Evolutionary conservation across 2,329 filamentous ascomycete species (phyloP), one percentile per base, ranked within the genome.

Genomic region (Verruconis gallopava): DNA sequence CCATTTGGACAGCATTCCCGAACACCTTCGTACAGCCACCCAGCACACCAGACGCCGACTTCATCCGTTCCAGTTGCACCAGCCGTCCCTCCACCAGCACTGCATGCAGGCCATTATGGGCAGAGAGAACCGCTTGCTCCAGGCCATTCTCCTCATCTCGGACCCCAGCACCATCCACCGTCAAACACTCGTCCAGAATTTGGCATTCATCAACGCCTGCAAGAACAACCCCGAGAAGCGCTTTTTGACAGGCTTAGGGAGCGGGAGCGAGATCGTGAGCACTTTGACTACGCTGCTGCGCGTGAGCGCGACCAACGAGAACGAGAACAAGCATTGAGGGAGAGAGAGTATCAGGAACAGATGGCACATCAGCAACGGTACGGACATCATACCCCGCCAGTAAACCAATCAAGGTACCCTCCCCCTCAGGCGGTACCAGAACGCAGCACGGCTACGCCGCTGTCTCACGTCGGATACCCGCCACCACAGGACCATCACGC

Each of bases 1-100:
- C 21, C 18, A 19, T 21, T 30, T 11, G 21, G 19, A 9, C 35
- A 21, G 14, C 41, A 43, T 14, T 43, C 41, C 9, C 34, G 41
- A n/a, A 39, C 36, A 19, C 21, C 34, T 5, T 43, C 41, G 3
- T 43, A 43, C 21, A 33, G 20, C 18, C 41, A 43, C n/a, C n/a
- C 25, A n/a, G 9, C 6, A n/a, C 25, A 30, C 25, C 25, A 9
- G n/a, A 30, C 25, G 25, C 25, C 25, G 25, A 9, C 25, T 30
- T 30, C 25, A 30, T 30, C 25, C n/a, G 25, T 30, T 30, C 25
- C 25, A 9, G n/a, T 30, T 9, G 25, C n/a, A n/a, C 25, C 6
- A n/a, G n/a, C 25, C 9, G n/a, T 9, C 25, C 25, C 6, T 9
- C 25, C 25, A 30, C 25, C 6, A 30, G n/a, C 25, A 9, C 25